Conservation (phyloP, 2,329 filamentous ascomycete species). For the Thielaviopsis populi region DNA sequence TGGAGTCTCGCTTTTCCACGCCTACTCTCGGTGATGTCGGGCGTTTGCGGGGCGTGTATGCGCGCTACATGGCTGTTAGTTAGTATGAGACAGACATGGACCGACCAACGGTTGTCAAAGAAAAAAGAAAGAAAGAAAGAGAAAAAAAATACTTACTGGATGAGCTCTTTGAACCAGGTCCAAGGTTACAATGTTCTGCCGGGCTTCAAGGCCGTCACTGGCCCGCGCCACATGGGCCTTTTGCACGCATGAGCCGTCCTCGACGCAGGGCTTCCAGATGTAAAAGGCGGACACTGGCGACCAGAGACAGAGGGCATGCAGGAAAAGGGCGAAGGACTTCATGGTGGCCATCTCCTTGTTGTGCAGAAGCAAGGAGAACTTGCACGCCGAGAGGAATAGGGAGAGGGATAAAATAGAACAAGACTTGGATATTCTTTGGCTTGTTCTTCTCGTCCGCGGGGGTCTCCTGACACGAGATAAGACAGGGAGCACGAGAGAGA, state of each 20-base stretch:
- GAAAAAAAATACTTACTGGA: slow-evolving; percentile 8
- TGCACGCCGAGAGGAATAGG: not conserved
- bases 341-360: not conserved
- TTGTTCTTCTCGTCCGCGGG: not conserved
- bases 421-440: not conserved
- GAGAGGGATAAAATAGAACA: not conserved
- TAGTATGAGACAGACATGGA: slow-evolving; percentile 15
- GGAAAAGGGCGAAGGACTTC: slow-evolving; percentile 5
- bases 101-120: not conserved
- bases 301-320: slow-evolving; percentile 8
- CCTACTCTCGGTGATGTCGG: slow-evolving; percentile 14
- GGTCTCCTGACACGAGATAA: not conserved
- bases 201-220: not conserved
- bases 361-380: no score
- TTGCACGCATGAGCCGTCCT: slow-evolving; percentile 16
- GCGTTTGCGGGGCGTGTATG: not conserved
- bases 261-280: slow-evolving; percentile 17
- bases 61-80: not conserved
- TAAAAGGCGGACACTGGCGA: slow-evolving; percentile 15
- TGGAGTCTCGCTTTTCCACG: slow-evolving; percentile 27
- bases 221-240: not conserved
- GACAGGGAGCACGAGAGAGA: not conserved
- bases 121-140: not conserved
- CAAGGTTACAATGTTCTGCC: slow-evolving; percentile 4
- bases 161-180: slow-evolving; percentile 10